phyloP scores from a whole-genome alignment of 805 yeast genomes.

The Saccharomycopsis sp. region DNA sequence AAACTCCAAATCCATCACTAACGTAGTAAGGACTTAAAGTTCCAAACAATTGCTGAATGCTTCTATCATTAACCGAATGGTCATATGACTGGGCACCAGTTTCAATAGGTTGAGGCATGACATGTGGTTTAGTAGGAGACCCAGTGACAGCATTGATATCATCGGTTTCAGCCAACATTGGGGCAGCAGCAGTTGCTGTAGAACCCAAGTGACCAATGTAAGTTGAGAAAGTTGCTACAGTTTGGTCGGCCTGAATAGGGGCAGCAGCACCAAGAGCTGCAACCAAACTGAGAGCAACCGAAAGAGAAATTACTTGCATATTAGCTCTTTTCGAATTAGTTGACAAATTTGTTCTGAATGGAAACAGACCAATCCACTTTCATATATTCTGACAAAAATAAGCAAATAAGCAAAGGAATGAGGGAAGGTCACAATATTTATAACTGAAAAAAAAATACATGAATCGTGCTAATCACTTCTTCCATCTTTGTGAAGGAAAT shows the following conservation, averaged over 20 bases:
- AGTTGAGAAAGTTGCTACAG: constrained; percentile 13
- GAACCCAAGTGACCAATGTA: constrained; percentile 15
- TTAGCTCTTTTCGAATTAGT: background rate
- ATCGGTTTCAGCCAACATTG: constrained; percentile 20
- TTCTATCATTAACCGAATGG: constrained; percentile 13
- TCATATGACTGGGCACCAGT: constrained; percentile 20
- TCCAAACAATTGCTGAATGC: constrained; percentile 21
- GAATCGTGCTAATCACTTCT: background rate
- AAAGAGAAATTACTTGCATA: background rate
- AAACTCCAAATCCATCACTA: constrained; percentile 21
- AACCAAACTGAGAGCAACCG: background rate
- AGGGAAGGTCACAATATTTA: background rate
- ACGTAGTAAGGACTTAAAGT: constrained; percentile 22
- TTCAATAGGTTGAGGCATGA: constrained; percentile 22
- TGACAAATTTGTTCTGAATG: too few relatives aligned
- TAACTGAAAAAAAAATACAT: background rate
- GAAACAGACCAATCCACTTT: too few relatives aligned
- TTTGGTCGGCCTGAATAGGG: constrained; percentile 15
- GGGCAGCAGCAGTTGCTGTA: constrained; percentile 18
- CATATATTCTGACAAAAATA: background rate
- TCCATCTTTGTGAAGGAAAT: background rate
- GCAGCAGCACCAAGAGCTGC: constrained; percentile 3
- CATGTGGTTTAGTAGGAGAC: constrained; percentile 17
- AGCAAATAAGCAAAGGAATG: background rate
- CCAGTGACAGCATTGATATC: constrained; percentile 12